These are phyloP conservation scores for Pseudovirgaria hyperparasitica DNA, from an alignment of 2,329 filamentous ascomycete species.

Conservation along the genomic window DNA sequence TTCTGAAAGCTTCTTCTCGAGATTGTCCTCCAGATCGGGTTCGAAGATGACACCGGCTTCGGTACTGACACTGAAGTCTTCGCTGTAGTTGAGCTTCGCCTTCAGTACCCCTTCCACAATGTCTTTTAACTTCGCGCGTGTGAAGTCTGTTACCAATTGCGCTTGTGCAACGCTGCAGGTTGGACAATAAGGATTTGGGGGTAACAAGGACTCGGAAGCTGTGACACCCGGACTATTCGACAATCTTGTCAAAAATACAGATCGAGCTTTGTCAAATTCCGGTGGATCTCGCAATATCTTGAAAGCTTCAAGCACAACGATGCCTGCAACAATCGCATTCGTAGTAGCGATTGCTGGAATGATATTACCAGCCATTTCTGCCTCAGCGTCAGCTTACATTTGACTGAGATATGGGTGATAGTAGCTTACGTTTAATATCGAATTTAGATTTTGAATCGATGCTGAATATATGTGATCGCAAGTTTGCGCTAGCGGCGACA, in stretches of 20 bases:
- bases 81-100: constrained; percentile 58
- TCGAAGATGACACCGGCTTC: constrained; percentile 76
- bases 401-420: not conserved
- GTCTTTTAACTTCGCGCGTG: constrained; percentile 62
- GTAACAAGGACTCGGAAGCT: constrained; percentile 39
- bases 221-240: constrained; percentile 47
- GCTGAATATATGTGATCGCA: constrained; percentile 77
- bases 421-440: constrained; percentile 62
- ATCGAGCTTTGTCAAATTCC: constrained; percentile 55
- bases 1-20: constrained; percentile 65
- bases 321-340: constrained; percentile 86
- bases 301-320: constrained; percentile 86
- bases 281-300: constrained; percentile 71
- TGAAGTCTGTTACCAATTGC: constrained; percentile 54
- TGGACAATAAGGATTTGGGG: constrained; percentile 70
- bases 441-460: constrained; percentile 86
- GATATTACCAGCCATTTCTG: constrained; percentile 96
- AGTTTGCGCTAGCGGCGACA: constrained; percentile 78
- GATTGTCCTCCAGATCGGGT: constrained; percentile 74
- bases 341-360: constrained; percentile 97
- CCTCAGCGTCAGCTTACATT: constrained; percentile 4
- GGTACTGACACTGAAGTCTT: constrained; percentile 68
- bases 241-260: constrained; percentile 76
- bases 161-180: constrained; percentile 68
- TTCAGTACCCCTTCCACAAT: constrained; percentile 65